Evolutionary conservation across 192 early-diverging fungal genomes (phyloP).

Genomic region (Umbelopsis ramanniana): DNA sequence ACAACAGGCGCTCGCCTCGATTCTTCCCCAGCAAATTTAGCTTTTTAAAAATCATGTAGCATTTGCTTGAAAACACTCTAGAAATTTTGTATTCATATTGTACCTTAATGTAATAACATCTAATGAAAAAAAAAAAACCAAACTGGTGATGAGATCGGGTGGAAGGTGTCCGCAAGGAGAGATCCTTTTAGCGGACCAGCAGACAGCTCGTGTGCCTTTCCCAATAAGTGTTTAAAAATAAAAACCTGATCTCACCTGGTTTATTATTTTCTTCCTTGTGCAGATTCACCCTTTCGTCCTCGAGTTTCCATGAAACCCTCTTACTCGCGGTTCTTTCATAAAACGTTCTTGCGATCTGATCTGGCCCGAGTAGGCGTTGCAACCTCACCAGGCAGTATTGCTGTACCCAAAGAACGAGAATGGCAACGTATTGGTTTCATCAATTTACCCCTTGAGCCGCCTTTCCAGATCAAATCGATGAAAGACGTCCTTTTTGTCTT

Average conservation of each 20-base stretch:
- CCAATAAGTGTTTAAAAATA: background rate
- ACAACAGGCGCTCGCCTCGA: background rate
- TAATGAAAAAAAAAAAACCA: background rate
- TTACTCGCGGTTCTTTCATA: background rate
- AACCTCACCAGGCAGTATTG: background rate
- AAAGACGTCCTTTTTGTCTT: conserved; percentile 26
- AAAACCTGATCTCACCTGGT: conserved; percentile 8
- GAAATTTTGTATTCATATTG: too few species aligned
- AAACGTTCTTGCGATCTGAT: background rate
- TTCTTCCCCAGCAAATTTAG: too few species aligned
- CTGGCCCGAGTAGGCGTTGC: conserved; percentile 7
- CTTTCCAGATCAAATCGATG: conserved; percentile 19
- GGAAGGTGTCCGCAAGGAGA: too few species aligned
- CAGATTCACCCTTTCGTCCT: background rate
- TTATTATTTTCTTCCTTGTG: background rate
- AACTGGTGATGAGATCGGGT: background rate
- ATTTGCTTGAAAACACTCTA: too few species aligned
- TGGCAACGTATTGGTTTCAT: conserved; percentile 27
- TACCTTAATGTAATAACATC: too few species aligned
- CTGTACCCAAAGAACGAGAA: background rate
- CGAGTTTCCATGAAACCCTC: background rate
- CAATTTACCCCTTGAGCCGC: conserved; percentile 28
- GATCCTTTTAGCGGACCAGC: background rate
- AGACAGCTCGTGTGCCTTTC: background rate
- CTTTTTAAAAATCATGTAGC: too few species aligned